A percentile compares a stretch with the other conserved stretches of the same genome.
These are phyloP conservation scores for Suillus clintonianus DNA, from an alignment of 768 basidiomycete genomes.

Conservation along the genomic window DNA sequence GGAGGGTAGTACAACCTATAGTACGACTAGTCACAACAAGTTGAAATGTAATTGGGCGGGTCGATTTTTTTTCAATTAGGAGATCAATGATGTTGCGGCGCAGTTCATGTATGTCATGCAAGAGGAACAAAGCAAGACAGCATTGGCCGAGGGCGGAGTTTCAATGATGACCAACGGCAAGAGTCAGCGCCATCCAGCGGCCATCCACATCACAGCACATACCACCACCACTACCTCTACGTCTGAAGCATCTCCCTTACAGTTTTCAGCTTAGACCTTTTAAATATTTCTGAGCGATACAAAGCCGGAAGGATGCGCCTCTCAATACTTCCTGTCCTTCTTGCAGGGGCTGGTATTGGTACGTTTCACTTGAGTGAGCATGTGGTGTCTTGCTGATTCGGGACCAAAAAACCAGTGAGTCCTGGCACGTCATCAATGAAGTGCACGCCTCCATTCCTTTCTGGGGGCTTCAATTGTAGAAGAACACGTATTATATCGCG, in stretches of 20 bases:
- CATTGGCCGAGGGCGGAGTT: background rate
- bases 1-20: background rate
- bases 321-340: conserved; percentile 36
- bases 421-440: background rate
- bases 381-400: background rate
- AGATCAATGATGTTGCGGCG: background rate
- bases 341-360: conserved; percentile 38
- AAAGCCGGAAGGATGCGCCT: conserved; percentile 41
- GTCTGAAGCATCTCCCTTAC: background rate
- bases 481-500: background rate
- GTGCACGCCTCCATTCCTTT: background rate
- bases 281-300: background rate
- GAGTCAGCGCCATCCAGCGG: background rate
- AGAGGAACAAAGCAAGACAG: background rate
- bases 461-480: background rate
- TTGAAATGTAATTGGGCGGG: too few species aligned
- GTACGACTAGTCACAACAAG: too few species aligned
- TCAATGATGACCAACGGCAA: background rate
- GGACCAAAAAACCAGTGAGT: background rate
- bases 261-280: background rate
- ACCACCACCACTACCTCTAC: background rate
- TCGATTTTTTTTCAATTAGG: background rate
- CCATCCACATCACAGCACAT: background rate
- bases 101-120: background rate
- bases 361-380: conserved; percentile 9